Base-by-base conservation (phyloP, 768 basidiomycete genomes). In the Phaeotremella skinneri region DNA sequence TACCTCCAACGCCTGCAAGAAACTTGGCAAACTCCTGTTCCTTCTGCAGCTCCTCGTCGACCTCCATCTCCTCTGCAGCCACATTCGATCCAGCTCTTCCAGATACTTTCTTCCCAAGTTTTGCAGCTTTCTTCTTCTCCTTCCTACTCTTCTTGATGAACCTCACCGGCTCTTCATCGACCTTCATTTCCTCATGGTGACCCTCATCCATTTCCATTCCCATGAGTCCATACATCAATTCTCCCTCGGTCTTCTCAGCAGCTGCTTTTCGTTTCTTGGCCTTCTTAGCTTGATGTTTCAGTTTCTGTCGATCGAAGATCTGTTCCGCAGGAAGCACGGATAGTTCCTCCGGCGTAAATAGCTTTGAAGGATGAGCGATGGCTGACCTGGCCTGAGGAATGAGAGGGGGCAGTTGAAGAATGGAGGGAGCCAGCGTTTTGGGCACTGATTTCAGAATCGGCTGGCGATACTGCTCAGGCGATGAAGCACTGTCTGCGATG, bases 191-290 rank as follows among this genome's bases (percentile, higher is more conserved):
- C 4, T 69, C 68, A 14, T 73, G 71, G 20, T 78, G 79, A 42
- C 81, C 82, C 58, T 83, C 80, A 4, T 75, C 79, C 62, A 82
- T 61, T n/a, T 58, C 67, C 68, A 72, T 67, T 32, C 56, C 67
- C 56, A 66, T 65, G 52, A 69, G 64, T 4, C 68, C 70, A 39
- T 64, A 59, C 71, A 70, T 65, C 17, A 70, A 47, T 31, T 65
- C 71, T 6, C 64, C 71, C 21, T 61, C 62, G 17, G 63, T 58
- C 48, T 56, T 45, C 52, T 53, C 66, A 16, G 61, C 66, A n/a
- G 63, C 66, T 26, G 58, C 60, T 32, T 52, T 57, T 20, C 59
- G 25, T 52, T 72, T 71, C 49, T 76, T 73, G 20, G 72, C 72
- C 49, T 75, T 73, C 59, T 76, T 76, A 31, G 70, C 67, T 26